Conservation (phyloP, 106 monocot species). For the Hemerocallis citrina region DNA sequence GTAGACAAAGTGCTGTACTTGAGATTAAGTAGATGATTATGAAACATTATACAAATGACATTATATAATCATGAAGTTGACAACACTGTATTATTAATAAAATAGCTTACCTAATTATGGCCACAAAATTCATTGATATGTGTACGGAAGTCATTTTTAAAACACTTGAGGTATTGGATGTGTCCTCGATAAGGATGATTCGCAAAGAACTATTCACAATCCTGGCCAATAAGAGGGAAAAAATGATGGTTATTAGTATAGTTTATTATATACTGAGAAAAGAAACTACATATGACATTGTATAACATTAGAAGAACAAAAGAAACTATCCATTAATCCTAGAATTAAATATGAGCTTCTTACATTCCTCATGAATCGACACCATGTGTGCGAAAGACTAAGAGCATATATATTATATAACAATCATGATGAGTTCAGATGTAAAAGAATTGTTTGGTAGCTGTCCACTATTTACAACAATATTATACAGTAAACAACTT, state of each 20-base stretch:
- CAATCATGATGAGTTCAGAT: neutral
- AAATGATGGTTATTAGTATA: neutral
- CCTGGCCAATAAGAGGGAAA: no score
- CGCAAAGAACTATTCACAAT: no score
- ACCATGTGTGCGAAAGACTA: neutral
- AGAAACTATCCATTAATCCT: neutral
- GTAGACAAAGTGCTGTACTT: neutral
- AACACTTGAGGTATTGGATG: neutral
- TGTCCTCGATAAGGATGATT: no score
- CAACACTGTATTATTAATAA: slow-evolving; percentile 4
- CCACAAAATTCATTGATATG: neutral
- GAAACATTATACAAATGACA: slow-evolving; percentile 6
- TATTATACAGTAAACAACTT: no score
- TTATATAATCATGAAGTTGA: slow-evolving; percentile 1
- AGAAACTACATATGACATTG: no score
- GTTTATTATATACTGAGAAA: neutral
- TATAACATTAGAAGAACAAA: no score
- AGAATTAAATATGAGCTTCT: neutral
- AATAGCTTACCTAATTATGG: neutral
- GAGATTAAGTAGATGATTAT: neutral
- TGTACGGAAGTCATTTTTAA: neutral
- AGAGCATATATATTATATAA: neutral
- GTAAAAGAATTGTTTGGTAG: neutral
- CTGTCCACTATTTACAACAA: slow-evolving; percentile 2
- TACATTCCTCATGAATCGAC: neutral